Evolutionary conservation across 805 yeast species (phyloP).

Genomic region (Saturnispora galanensis): DNA sequence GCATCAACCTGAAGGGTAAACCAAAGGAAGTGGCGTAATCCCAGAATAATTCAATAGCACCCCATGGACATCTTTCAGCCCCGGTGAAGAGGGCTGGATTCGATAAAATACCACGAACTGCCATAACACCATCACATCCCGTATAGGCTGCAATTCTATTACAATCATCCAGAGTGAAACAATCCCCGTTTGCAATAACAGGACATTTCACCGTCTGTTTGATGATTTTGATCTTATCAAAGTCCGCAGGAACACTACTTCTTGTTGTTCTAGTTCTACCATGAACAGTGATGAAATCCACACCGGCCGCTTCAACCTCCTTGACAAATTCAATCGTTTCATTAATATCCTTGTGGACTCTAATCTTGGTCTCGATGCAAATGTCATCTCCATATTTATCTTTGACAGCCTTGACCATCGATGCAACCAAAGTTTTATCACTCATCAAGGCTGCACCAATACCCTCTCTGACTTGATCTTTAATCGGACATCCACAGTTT

Average conservation of each 20-base stretch:
- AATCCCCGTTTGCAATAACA: constrained; percentile 97
- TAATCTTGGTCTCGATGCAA: constrained; percentile 84
- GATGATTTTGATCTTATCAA: constrained; percentile 67
- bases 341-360: constrained; percentile 69
- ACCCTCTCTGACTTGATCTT: constrained; percentile 90
- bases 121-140: constrained; percentile 88
- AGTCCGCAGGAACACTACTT: constrained; percentile 72
- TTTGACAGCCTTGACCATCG: constrained; percentile 80
- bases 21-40: constrained; percentile 72
- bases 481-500: constrained; percentile 96
- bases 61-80: constrained; percentile 72
- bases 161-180: constrained; percentile 61
- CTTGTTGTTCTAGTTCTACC: constrained; percentile 83
- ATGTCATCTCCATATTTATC: constrained; percentile 57
- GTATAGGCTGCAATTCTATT: constrained; percentile 51
- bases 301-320: constrained; percentile 76
- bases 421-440: constrained; percentile 67
- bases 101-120: constrained; percentile 76
- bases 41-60: constrained; percentile 77
- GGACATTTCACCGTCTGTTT: constrained; percentile 56
- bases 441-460: constrained; percentile 94
- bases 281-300: constrained; percentile 88
- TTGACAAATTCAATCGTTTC: constrained; percentile 68
- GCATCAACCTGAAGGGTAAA: constrained; percentile 71
- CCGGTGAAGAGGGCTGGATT: constrained; percentile 90